phyloP scores from a whole-genome alignment of 2,329 filamentous ascomycete genomes.

The Cladosporium sp. region DNA sequence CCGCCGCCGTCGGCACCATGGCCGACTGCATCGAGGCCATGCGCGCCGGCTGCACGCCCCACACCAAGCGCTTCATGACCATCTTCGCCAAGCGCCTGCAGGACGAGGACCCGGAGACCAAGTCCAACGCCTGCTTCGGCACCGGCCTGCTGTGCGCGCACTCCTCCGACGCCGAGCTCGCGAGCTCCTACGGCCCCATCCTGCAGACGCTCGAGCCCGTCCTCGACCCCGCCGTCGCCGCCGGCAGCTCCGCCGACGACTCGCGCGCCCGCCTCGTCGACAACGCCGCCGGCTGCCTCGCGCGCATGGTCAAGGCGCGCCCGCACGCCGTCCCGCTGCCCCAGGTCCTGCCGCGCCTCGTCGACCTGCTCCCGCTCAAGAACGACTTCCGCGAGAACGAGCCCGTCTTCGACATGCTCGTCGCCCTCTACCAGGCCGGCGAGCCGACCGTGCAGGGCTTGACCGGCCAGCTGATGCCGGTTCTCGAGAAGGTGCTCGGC shows the following conservation, averaged over 20 bases:
- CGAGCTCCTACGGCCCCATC: slow-evolving; percentile 69
- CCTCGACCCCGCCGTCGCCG: slow-evolving; percentile 44
- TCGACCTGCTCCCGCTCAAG: slow-evolving; percentile 74
- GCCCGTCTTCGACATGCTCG: slow-evolving; percentile 84
- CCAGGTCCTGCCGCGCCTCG: slow-evolving; percentile 74
- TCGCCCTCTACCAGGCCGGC: slow-evolving; percentile 69
- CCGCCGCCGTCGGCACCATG: slow-evolving; percentile 82
- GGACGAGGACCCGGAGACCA: slow-evolving; percentile 85
- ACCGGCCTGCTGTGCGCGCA: slow-evolving; percentile 77
- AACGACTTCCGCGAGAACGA: slow-evolving; percentile 97
- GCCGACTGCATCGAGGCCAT: slow-evolving; percentile 86
- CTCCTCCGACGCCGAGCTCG: slow-evolving; percentile 69
- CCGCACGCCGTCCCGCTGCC: slow-evolving; percentile 73
- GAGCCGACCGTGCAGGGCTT: slow-evolving; percentile 64
- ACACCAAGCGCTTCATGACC: slow-evolving; percentile 69
- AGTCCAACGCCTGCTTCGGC: slow-evolving; percentile 92
- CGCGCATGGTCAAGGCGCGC: slow-evolving; percentile 85
- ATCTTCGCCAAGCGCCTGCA: slow-evolving; percentile 78
- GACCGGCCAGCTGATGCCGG: slow-evolving; percentile 60
- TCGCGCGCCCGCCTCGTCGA: slow-evolving; percentile 80
- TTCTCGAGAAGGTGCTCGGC: slow-evolving; percentile 67
- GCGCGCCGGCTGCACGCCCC: slow-evolving; percentile 72
- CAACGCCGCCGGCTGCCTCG: slow-evolving; percentile 87
- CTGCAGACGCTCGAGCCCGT: slow-evolving; percentile 81
- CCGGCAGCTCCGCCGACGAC: slow-evolving; percentile 41